Conservation (phyloP, 1,284 basidiomycete genomes). For the Rhodofomes roseus region DNA sequence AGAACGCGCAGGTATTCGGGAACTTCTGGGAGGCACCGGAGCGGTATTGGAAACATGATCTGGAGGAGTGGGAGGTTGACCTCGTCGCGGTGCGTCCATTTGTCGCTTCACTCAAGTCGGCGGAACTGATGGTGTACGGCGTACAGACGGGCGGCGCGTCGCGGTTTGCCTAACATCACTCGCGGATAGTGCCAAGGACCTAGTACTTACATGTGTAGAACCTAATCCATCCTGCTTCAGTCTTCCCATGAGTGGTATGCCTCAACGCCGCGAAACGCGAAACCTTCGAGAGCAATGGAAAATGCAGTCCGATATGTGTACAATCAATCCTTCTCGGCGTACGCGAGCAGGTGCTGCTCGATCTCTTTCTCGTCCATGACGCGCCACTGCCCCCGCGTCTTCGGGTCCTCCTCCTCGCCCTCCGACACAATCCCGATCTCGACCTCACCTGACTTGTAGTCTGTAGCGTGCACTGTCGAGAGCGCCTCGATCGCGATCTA, state of each 20-base stretch:
- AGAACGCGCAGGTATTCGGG: conserved; percentile 40
- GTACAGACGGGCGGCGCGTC: conserved; percentile 6
- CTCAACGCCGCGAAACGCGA: not conserved
- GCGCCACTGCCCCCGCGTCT: conserved; percentile 75
- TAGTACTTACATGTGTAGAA: not conserved
- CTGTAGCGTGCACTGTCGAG: conserved; percentile 90
- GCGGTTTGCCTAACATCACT: not conserved
- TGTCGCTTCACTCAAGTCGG: not conserved
- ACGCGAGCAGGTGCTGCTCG: conserved; percentile 81
- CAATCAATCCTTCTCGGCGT: conserved; percentile 87
- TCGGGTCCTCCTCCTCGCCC: conserved; percentile 60
- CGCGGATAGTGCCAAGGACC: not conserved
- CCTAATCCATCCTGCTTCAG: not conserved
- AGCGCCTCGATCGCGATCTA: conserved; percentile 95
- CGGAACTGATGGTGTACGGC: not conserved
- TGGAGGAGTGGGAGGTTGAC: conserved; percentile 74
- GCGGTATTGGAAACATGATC: conserved; percentile 58
- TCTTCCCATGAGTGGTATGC: too few species aligned
- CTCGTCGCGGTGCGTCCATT: conserved; percentile 65
- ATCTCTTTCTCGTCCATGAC: conserved; percentile 84
- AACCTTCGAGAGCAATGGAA: not conserved
- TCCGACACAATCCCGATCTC: conserved; percentile 83
- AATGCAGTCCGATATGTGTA: not conserved
- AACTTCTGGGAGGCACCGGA: conserved; percentile 82
- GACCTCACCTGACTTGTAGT: conserved; percentile 90